Evolutionary conservation across 805 yeast genomes (phyloP).

Genomic region (Cyberlindnera lachancei): DNA sequence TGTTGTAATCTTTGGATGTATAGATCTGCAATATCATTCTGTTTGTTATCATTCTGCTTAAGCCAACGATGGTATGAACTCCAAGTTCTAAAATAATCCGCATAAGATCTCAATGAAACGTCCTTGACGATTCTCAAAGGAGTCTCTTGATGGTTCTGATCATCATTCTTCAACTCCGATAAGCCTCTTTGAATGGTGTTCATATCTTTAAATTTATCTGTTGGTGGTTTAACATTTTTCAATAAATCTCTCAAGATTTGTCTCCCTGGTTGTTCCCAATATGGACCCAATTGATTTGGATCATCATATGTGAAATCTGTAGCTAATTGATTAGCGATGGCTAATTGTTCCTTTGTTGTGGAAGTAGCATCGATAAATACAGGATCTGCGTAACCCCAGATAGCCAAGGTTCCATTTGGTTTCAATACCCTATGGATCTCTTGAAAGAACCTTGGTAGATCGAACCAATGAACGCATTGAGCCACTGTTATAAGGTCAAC

Average conservation of each 20-base stretch:
- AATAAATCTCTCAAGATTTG: constrained; percentile 38
- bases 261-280: constrained; percentile 88
- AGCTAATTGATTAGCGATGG: constrained; percentile 48
- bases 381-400: constrained; percentile 78
- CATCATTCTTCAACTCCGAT: too few relatives aligned
- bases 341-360: too few relatives aligned
- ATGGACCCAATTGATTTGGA: constrained; percentile 45
- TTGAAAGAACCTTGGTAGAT: constrained; percentile 43
- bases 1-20: constrained; percentile 29
- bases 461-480: constrained; percentile 84
- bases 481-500: constrained; percentile 73
- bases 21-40: constrained; percentile 28
- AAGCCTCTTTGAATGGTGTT: constrained; percentile 20
- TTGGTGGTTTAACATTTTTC: constrained; percentile 36
- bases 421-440: constrained; percentile 44
- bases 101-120: constrained; percentile 38
- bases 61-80: constrained; percentile 63
- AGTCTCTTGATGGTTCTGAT: constrained; percentile 2
- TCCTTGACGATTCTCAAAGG: constrained; percentile 29
- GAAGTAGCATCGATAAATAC: constrained; percentile 42
- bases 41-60: constrained; percentile 24
- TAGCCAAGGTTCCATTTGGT: constrained; percentile 60
- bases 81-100: constrained; percentile 57
- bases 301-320: constrained; percentile 45
- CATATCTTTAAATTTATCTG: constrained; percentile 33